These are phyloP conservation scores for Leccinellum albellum DNA, from an alignment of 768 basidiomycete genomes.

Conservation along the genomic window DNA sequence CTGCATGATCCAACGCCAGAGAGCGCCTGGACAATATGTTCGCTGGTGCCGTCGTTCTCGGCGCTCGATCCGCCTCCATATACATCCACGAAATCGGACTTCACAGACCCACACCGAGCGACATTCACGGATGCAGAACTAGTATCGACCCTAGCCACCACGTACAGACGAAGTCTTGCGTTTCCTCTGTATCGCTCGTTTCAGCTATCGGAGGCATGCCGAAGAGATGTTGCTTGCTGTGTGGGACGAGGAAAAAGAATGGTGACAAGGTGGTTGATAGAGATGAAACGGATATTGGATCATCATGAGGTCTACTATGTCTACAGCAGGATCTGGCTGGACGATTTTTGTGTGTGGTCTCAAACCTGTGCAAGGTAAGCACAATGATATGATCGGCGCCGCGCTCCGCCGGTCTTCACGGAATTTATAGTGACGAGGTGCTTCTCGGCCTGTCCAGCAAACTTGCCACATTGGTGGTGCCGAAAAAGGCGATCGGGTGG, in stretches of 20 bases:
- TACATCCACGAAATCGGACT: constrained; percentile 14
- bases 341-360: constrained; percentile 82
- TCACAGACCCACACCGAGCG: constrained; percentile 1
- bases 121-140: constrained; percentile 45
- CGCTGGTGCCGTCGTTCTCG: constrained; percentile 73
- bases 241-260: constrained; percentile 59
- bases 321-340: constrained; percentile 85
- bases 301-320: constrained; percentile 84
- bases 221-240: constrained; percentile 54
- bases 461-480: constrained; percentile 40
- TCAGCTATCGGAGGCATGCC: constrained; percentile 65
- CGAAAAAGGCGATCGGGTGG: constrained; percentile 65
- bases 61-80: constrained; percentile 74
- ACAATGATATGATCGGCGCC: background rate
- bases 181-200: constrained; percentile 83
- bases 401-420: constrained; percentile 2
- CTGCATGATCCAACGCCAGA: constrained; percentile 80
- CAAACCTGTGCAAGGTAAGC: constrained; percentile 68
- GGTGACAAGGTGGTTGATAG: constrained; percentile 63
- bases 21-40: constrained; percentile 82
- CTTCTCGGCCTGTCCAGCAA: constrained; percentile 44
- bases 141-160: constrained; percentile 48
- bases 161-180: constrained; percentile 69
- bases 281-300: constrained; percentile 70
- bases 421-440: constrained; percentile 49